Conservation (phyloP, 2,329 filamentous ascomycete genomes). For the Aspergillus neoniger region DNA sequence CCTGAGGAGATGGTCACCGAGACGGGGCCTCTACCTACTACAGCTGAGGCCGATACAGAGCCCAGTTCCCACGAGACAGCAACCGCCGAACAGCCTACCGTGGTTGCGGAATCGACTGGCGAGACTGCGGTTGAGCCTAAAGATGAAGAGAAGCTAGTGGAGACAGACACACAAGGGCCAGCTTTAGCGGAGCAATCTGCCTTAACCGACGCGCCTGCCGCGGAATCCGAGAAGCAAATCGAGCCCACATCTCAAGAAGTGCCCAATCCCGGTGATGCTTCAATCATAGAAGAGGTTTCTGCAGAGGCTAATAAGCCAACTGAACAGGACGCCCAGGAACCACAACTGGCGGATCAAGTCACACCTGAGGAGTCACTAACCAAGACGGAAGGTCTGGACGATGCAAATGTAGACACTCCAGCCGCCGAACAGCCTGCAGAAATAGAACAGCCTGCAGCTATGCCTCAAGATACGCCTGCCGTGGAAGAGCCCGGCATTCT, state of each 20-base stretch:
- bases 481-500: not conserved
- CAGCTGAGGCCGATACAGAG: not conserved
- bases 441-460: not conserved
- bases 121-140: not conserved
- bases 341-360: not conserved
- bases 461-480: not conserved
- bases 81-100: not conserved
- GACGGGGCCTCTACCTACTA: not conserved
- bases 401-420: not conserved
- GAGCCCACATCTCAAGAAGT: not conserved
- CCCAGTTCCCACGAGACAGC: not conserved
- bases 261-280: not conserved
- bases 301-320: not conserved
- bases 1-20: not conserved
- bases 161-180: not conserved
- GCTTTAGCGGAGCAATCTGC: not conserved
- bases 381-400: not conserved
- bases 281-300: not conserved
- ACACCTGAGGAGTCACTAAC: not conserved
- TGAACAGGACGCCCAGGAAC: not conserved
- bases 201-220: not conserved
- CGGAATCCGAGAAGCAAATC: not conserved
- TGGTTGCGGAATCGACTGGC: not conserved
- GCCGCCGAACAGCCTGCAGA: not conserved
- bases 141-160: not conserved